Percentiles rank a stretch among this genome's conserved stretches.
Conservation (phyloP, 352 stramenopile species). For the Phytophthora aleatoria region DNA sequence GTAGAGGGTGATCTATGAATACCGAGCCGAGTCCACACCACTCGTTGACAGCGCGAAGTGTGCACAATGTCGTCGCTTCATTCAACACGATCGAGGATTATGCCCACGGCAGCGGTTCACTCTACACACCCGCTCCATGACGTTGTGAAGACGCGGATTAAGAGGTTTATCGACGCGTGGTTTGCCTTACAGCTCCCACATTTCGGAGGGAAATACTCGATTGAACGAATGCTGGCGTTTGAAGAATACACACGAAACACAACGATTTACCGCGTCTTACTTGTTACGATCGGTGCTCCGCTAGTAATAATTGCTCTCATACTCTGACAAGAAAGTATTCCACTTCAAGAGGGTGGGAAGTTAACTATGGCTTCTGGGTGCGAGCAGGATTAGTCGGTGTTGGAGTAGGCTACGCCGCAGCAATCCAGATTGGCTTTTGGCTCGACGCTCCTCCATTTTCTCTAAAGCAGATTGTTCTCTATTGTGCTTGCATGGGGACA, state of each 20-base stretch:
- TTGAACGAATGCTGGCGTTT: slow-evolving; percentile 24
- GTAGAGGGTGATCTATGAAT: neutral
- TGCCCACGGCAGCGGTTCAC: neutral
- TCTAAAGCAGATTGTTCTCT: neutral
- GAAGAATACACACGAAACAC: slow-evolving; percentile 19
- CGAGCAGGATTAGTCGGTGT: slow-evolving; percentile 1
- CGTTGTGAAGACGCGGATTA: neutral
- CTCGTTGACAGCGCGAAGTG: neutral
- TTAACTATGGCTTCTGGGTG: slow-evolving; percentile 18
- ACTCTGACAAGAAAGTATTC: slow-evolving; percentile 13
- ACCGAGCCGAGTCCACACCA: neutral
- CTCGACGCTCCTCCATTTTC: slow-evolving; percentile 12
- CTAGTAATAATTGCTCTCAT: slow-evolving; percentile 4
- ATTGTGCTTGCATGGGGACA: neutral
- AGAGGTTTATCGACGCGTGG: slow-evolving; percentile 4
- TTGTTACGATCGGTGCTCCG: slow-evolving; percentile 1
- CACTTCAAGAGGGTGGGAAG: slow-evolving; percentile 18
- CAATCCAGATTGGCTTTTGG: slow-evolving; percentile 9
- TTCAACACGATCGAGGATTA: neutral
- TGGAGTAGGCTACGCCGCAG: neutral
- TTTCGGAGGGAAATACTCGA: slow-evolving; percentile 21
- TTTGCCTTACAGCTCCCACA: slow-evolving; percentile 13
- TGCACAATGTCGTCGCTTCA: neutral
- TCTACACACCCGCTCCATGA: neutral
- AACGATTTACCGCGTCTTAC: slow-evolving; percentile 7